Evolutionary conservation across 495 filamentous ascomycete species (phyloP).

Genomic region (Venustampulla echinocandica): DNA sequence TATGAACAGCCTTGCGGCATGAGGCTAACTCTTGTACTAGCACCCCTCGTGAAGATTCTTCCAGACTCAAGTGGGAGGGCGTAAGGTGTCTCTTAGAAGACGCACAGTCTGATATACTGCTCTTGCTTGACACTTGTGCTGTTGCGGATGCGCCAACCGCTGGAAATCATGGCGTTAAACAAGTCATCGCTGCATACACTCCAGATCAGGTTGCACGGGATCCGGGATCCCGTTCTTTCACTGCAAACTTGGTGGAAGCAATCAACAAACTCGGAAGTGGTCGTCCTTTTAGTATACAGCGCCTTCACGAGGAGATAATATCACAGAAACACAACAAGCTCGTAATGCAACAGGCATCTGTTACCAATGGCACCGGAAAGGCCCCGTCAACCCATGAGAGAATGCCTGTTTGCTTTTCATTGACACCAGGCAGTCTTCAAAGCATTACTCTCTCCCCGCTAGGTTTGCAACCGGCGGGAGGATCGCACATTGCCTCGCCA

Average conservation of each 20-base stretch:
- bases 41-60: conserved; percentile 21
- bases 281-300: conserved; percentile 39
- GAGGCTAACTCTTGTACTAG: conserved; percentile 17
- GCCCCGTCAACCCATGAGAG: conserved; percentile 27
- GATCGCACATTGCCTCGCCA: conserved; percentile 33
- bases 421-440: conserved; percentile 40
- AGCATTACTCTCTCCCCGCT: conserved; percentile 37
- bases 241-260: conserved; percentile 37
- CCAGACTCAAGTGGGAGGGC: conserved; percentile 24
- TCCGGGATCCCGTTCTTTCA: conserved; percentile 40
- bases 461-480: conserved; percentile 19
- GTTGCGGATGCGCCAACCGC: conserved; percentile 32
- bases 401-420: conserved; percentile 37
- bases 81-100: conserved; percentile 21
- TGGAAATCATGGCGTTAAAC: conserved; percentile 41
- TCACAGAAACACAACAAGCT: conserved; percentile 24
- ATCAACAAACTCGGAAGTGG: conserved; percentile 37
- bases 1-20: conserved; percentile 6
- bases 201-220: conserved; percentile 39
- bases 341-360: conserved; percentile 27
- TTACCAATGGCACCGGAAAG: conserved; percentile 37
- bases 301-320: conserved; percentile 41
- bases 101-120: conserved; percentile 24
- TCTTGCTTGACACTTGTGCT: conserved; percentile 22
- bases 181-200: conserved; percentile 44